Conservation (phyloP, 148 eudicot species). For the Fagopyrum tataricum region DNA sequence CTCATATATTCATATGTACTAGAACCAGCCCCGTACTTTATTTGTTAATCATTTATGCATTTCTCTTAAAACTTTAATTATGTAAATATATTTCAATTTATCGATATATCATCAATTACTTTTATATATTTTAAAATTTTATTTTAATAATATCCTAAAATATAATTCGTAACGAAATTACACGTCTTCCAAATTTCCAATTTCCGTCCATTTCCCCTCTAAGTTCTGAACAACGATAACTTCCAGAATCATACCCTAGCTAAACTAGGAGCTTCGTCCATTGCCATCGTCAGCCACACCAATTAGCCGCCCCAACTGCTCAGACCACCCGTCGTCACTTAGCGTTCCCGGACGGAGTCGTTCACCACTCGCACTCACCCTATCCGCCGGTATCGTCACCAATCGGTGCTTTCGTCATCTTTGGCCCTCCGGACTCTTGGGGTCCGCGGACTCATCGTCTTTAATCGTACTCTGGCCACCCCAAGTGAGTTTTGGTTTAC, state of each 20-base stretch:
- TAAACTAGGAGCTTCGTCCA: not conserved
- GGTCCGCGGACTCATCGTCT: not conserved
- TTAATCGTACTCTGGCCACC: not conserved
- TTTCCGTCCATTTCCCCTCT: not conserved
- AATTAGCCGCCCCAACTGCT: not conserved
- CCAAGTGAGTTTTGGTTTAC: constrained; percentile 11
- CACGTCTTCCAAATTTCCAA: not conserved
- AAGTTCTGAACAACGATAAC: not conserved
- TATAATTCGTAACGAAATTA: no score
- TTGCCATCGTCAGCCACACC: not conserved
- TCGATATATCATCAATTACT: no score
- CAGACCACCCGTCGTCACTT: not conserved
- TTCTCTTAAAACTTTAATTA: no score
- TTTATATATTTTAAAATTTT: no score
- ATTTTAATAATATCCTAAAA: no score
- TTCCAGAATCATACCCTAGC: constrained; percentile 5
- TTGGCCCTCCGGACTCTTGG: not conserved
- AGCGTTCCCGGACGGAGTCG: not conserved
- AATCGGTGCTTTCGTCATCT: not conserved
- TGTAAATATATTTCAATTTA: no score
- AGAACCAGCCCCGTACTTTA: no score
- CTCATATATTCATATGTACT: no score
- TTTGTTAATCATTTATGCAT: no score
- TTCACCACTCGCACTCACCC: not conserved
- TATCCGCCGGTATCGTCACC: not conserved